A percentile compares a stretch with the other conserved stretches of the same genome.
phyloP scores from a whole-genome alignment of 2,329 filamentous ascomycete genomes.

The Epichloe sp. region DNA sequence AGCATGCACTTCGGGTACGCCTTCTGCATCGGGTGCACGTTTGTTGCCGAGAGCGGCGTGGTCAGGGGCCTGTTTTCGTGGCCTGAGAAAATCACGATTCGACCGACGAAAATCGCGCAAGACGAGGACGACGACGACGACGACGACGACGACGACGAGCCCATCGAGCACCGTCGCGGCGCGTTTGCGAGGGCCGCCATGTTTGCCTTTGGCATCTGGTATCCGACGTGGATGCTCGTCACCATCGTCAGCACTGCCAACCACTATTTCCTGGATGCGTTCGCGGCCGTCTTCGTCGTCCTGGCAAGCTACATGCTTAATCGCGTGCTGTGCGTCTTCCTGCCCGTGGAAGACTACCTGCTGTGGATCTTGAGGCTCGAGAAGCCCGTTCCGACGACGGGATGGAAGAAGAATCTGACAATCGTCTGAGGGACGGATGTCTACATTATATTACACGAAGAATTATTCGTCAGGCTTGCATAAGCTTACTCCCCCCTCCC shows the following conservation, averaged over 20 bases:
- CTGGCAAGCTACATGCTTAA: constrained; percentile 41
- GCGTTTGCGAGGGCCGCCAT: constrained; percentile 8
- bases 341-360: constrained; percentile 52
- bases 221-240: constrained; percentile 38
- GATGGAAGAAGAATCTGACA: constrained; percentile 13
- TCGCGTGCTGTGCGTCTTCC: constrained; percentile 40
- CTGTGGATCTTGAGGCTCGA: constrained; percentile 47
- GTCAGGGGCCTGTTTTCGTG: constrained; percentile 21
- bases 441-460: background rate
- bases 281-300: constrained; percentile 50
- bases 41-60: constrained; percentile 38
- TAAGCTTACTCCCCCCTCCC: background rate
- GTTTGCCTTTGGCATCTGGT: constrained; percentile 31
- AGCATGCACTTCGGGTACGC: constrained; percentile 43
- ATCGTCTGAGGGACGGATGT: constrained; percentile 3
- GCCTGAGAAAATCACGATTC: constrained; percentile 1
- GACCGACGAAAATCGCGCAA: background rate
- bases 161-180: constrained; percentile 10
- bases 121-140: constrained; percentile 10
- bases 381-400: constrained; percentile 42
- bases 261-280: constrained; percentile 50
- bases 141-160: constrained; percentile 10
- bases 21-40: constrained; percentile 37
- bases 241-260: constrained; percentile 50
- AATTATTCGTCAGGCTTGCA: background rate